These are phyloP conservation scores for Debaryomycetaceae sp. DNA, from an alignment of 1,139 yeast genomes.

Conservation along the genomic window DNA sequence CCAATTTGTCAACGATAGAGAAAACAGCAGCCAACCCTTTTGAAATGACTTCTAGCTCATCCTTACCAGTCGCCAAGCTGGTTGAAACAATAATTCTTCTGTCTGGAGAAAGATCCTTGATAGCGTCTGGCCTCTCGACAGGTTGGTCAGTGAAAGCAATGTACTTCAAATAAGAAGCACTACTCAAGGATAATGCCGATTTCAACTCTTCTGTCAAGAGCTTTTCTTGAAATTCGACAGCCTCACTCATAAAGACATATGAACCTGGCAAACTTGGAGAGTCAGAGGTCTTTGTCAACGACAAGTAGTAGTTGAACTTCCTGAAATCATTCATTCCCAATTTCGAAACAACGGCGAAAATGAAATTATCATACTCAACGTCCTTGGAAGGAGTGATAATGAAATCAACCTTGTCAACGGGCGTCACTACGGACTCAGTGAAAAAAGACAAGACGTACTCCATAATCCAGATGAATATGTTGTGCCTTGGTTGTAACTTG, in stretches of 20 bases:
- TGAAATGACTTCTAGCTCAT: slow-evolving; percentile 45
- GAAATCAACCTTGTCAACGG: slow-evolving; percentile 62
- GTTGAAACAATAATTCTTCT: slow-evolving; percentile 56
- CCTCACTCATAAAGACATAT: slow-evolving; percentile 88
- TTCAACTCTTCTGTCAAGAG: slow-evolving; percentile 50
- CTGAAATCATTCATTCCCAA: slow-evolving; percentile 76
- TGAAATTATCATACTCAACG: slow-evolving; percentile 60
- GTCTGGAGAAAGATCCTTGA: slow-evolving; percentile 49
- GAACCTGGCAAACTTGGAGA: slow-evolving; percentile 66
- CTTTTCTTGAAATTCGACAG: slow-evolving; percentile 71
- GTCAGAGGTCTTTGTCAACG: slow-evolving; percentile 78
- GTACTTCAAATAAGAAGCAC: slow-evolving; percentile 50
- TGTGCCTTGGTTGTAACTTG: slow-evolving; percentile 76
- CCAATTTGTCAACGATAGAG: slow-evolving; percentile 51
- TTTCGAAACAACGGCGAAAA: slow-evolving; percentile 83
- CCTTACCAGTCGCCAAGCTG: slow-evolving; percentile 41
- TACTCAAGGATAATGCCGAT: slow-evolving; percentile 47
- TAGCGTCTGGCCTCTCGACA: slow-evolving; percentile 55
- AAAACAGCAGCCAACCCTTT: slow-evolving; percentile 51
- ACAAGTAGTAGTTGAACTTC: slow-evolving; percentile 72
- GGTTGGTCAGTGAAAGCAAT: slow-evolving; percentile 85
- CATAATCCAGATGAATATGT: slow-evolving; percentile 59
- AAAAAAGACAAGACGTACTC: slow-evolving; percentile 58
- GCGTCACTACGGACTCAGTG: slow-evolving; percentile 43
- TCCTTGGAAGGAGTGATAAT: slow-evolving; percentile 58